Percentiles rank a stretch among this genome's conserved stretches.
Conservation (phyloP, 176 grass and related monocot genomes). For the Carex cristatella region DNA sequence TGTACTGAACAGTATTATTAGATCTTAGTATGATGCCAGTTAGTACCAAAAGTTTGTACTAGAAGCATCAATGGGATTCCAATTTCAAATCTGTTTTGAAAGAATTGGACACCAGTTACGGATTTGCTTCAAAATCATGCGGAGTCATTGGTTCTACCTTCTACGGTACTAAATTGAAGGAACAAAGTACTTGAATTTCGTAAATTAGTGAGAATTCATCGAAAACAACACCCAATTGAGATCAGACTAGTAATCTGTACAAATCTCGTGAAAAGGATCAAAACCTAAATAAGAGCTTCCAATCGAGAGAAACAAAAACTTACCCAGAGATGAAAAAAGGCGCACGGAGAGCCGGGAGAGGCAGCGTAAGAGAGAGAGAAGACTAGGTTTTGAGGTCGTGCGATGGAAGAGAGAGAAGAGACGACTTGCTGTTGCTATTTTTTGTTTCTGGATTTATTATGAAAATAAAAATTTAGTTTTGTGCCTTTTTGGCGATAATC, state of each 20-base stretch:
- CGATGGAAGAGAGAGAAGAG: not conserved
- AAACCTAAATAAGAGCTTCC: not conserved
- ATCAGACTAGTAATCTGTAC: not conserved
- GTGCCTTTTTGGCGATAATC: not conserved
- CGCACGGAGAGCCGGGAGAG: not conserved
- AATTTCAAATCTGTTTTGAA: not conserved
- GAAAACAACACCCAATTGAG: not conserved
- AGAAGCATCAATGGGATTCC: not conserved
- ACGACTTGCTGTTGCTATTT: not conserved
- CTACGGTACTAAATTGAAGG: not conserved
- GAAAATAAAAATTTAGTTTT: not conserved
- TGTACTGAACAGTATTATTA: not conserved
- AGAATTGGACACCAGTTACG: not conserved
- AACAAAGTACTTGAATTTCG: not conserved
- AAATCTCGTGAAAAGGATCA: not conserved
- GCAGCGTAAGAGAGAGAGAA: not conserved
- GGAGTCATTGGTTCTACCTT: not conserved
- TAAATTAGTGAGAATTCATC: not conserved
- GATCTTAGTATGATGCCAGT: not conserved
- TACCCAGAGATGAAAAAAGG: not conserved
- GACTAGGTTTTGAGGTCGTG: conserved; percentile 18
- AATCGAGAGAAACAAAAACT: not conserved
- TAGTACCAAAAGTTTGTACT: not conserved
- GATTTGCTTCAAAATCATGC: not conserved
- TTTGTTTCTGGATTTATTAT: not conserved